These are phyloP conservation scores for Diplodia intermedia DNA, from an alignment of 2,329 filamentous ascomycete genomes.

Conservation along the genomic window DNA sequence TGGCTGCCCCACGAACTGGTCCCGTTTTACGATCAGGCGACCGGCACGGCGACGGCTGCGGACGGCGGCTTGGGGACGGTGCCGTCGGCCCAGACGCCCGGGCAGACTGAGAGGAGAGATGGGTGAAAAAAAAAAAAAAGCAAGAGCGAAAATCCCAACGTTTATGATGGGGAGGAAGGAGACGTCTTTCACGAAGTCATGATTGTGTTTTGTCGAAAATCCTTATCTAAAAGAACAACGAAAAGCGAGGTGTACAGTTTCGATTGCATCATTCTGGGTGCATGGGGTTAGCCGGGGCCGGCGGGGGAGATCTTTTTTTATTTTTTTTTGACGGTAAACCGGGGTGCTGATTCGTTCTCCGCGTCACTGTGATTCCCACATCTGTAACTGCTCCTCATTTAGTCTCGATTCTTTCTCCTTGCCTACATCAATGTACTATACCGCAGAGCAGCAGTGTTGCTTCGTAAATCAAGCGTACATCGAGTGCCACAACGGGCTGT, in stretches of 20 bases:
- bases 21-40: background rate
- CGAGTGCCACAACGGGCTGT: background rate
- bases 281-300: too few species aligned
- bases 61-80: background rate
- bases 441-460: background rate
- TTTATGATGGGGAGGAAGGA: too few species aligned
- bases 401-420: background rate
- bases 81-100: background rate
- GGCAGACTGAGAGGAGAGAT: background rate
- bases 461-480: background rate
- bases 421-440: background rate
- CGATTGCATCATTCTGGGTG: too few species aligned
- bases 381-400: background rate
- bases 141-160: background rate
- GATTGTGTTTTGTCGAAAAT: too few species aligned
- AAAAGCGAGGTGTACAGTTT: too few species aligned
- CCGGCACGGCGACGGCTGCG: constrained; percentile 4
- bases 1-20: constrained; percentile 62
- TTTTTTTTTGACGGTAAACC: background rate
- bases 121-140: background rate
- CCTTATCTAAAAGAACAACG: too few species aligned
- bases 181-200: too few species aligned
- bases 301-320: too few species aligned
- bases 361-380: background rate
- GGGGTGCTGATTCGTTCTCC: background rate